Conservation (phyloP, 371 early-diverging fungal genomes). For the Mucor racemosus region DNA sequence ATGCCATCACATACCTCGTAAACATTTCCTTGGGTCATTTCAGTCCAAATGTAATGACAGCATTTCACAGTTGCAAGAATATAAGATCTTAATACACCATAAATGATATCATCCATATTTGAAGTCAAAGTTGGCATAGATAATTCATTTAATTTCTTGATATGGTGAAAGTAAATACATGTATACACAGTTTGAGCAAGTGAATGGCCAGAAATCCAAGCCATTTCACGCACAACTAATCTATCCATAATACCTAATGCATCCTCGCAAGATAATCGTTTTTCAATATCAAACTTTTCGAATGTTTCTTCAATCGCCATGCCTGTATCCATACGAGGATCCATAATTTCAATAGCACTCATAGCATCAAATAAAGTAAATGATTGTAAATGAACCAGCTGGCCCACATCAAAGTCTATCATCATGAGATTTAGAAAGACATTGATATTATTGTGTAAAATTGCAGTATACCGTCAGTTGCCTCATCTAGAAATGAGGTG, state of each 20-base stretch:
- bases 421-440: no score
- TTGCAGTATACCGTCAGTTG: conserved; percentile 52
- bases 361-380: conserved; percentile 78
- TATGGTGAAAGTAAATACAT: conserved; percentile 67
- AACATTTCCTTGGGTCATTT: conserved; percentile 67
- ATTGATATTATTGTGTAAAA: neutral
- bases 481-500: conserved; percentile 54
- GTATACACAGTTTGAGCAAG: conserved; percentile 76
- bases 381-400: conserved; percentile 62
- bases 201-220: conserved; percentile 77
- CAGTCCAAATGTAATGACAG: conserved; percentile 61
- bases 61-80: conserved; percentile 59
- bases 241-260: conserved; percentile 72
- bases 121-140: conserved; percentile 22
- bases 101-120: conserved; percentile 34
- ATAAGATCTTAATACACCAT: conserved; percentile 56
- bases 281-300: conserved; percentile 48
- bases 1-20: conserved; percentile 54
- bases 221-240: conserved; percentile 68
- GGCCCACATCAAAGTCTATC: conserved; percentile 68
- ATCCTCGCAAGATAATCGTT: conserved; percentile 43
- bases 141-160: conserved; percentile 43
- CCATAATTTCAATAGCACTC: conserved; percentile 86
- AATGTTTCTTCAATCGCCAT: conserved; percentile 55
- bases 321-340: conserved; percentile 84